phyloP scores from a whole-genome alignment of 2,329 filamentous ascomycete genomes.

The Chalaropsis thielavioides region DNA sequence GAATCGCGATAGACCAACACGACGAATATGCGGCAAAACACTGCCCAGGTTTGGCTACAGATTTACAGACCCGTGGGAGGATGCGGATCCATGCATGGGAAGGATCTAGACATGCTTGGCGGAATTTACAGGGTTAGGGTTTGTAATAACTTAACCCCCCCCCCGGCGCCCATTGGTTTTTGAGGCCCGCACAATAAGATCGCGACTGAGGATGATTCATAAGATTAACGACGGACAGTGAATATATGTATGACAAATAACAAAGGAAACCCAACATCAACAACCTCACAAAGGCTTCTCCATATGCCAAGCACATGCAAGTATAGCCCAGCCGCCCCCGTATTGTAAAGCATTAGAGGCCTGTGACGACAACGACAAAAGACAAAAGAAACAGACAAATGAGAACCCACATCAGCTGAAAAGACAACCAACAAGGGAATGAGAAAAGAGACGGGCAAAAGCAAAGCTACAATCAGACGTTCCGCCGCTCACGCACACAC shows the following conservation, averaged over 20 bases:
- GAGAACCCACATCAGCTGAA: not conserved
- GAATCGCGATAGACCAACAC: not conserved
- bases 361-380: not conserved
- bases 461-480: not conserved
- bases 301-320: too few relatives aligned
- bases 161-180: not conserved
- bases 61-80: not conserved
- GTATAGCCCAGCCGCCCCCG: too few relatives aligned
- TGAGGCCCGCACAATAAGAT: not conserved
- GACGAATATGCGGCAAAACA: not conserved
- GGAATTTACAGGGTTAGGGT: not conserved
- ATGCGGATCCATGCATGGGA: not conserved
- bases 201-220: too few relatives aligned
- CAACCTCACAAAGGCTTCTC: too few relatives aligned
- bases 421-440: not conserved
- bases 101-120: not conserved
- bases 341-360: not conserved
- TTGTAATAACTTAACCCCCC: too few relatives aligned
- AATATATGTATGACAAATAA: too few relatives aligned
- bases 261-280: too few relatives aligned
- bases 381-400: conserved; percentile 2
- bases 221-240: too few relatives aligned
- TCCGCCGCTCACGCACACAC: not conserved
- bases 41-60: not conserved
- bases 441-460: not conserved